phyloP scores from a whole-genome alignment of 2,329 filamentous ascomycete species.

The Fusarium algeriense region DNA sequence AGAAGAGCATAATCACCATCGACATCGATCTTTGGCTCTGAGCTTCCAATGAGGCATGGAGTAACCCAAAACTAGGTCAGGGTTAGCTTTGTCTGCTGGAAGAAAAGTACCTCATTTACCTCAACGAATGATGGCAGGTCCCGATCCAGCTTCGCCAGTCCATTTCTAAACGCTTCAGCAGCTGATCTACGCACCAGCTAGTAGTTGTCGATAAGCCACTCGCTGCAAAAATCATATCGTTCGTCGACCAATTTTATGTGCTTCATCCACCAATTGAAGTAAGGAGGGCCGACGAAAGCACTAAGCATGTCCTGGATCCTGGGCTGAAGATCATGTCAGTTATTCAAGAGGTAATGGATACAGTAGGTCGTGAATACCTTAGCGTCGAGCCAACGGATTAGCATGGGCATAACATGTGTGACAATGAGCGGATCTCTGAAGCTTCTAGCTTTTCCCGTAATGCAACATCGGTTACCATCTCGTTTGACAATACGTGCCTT shows the following conservation, averaged over 20 bases:
- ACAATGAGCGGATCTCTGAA: background rate
- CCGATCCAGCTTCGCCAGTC: background rate
- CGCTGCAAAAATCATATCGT: no score
- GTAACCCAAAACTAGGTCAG: no score
- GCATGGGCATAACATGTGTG: background rate
- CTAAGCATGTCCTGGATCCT: background rate
- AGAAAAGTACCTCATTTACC: background rate
- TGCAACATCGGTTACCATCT: background rate
- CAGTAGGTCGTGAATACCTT: background rate
- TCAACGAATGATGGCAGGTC: background rate
- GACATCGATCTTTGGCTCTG: background rate
- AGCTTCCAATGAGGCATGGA: background rate
- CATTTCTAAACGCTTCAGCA: background rate
- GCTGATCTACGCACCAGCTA: background rate
- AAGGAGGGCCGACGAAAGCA: background rate
- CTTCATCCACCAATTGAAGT: background rate
- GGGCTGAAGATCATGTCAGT: background rate
- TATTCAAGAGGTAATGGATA: background rate
- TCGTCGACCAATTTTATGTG: no score
- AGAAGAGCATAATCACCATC: background rate
- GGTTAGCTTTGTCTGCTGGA: no score
- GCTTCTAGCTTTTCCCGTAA: background rate
- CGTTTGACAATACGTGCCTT: background rate
- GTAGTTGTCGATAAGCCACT: fast-evolving
- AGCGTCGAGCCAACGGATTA: background rate